These are phyloP conservation scores for Wakefieldia striispora DNA, from an alignment of 768 basidiomycete species.

Conservation along the genomic window DNA sequence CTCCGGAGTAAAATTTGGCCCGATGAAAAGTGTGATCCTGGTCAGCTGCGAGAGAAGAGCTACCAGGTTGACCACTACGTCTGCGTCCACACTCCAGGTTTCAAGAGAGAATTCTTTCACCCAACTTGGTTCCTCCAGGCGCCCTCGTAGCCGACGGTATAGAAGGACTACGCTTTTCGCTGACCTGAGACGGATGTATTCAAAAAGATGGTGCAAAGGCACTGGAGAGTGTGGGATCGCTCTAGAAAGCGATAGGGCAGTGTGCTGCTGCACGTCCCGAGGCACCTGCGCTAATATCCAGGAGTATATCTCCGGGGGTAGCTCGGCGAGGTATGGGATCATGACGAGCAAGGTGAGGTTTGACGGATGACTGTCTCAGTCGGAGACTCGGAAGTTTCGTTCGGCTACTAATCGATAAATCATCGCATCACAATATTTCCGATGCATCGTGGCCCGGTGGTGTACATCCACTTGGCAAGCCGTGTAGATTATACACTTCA, in stretches of 20 bases:
- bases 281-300: slow-evolving; percentile 55
- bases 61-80: slow-evolving; percentile 70
- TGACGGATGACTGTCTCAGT: too few species aligned
- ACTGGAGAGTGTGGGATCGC: slow-evolving; percentile 63
- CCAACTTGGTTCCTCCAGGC: slow-evolving; percentile 34
- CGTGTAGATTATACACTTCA: neutral
- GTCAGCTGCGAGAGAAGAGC: slow-evolving; percentile 50
- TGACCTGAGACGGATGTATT: slow-evolving; percentile 48
- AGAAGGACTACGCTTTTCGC: slow-evolving; percentile 54
- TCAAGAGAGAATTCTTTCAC: slow-evolving; percentile 52
- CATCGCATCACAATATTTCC: too few species aligned
- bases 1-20: slow-evolving; percentile 76
- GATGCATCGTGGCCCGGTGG: too few species aligned
- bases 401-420: too few species aligned
- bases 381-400: neutral
- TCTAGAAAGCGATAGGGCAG: slow-evolving; percentile 56
- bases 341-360: slow-evolving; percentile 7
- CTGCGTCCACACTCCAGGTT: slow-evolving; percentile 72
- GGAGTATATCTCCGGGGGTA: slow-evolving; percentile 70
- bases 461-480: too few species aligned
- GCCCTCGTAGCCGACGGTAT: slow-evolving; percentile 51
- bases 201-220: slow-evolving; percentile 56
- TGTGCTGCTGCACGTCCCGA: slow-evolving; percentile 43
- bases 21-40: slow-evolving; percentile 62
- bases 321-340: slow-evolving; percentile 25